Conservation (phyloP, 2,329 filamentous ascomycete genomes). For the Colletotrichum caudatum region DNA sequence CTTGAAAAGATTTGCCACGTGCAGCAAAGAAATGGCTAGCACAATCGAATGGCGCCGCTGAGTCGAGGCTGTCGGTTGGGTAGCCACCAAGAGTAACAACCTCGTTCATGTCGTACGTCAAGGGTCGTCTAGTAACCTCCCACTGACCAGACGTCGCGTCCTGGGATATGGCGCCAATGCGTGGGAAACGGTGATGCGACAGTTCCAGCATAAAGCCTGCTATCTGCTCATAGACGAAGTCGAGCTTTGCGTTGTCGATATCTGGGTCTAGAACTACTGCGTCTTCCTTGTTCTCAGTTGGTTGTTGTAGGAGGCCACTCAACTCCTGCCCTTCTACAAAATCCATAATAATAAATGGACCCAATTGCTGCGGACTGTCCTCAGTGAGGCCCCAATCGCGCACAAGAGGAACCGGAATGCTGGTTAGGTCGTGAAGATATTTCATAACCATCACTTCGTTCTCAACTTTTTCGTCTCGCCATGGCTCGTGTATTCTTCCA, state of each 20-base stretch:
- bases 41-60: constrained; percentile 47
- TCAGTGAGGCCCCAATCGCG: constrained; percentile 46
- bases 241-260: constrained; percentile 44
- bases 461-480: constrained; percentile 50
- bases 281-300: constrained; percentile 45
- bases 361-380: constrained; percentile 49
- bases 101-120: constrained; percentile 58
- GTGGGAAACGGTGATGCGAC: constrained; percentile 46
- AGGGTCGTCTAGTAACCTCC: constrained; percentile 49
- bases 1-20: constrained; percentile 46
- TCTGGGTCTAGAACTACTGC: constrained; percentile 40
- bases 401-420: constrained; percentile 48
- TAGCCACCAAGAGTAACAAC: constrained; percentile 49
- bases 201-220: constrained; percentile 48
- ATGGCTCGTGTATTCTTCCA: constrained; percentile 43
- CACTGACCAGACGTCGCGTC: constrained; percentile 45
- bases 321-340: constrained; percentile 47
- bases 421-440: constrained; percentile 47
- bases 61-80: constrained; percentile 46
- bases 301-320: constrained; percentile 45
- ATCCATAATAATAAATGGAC: constrained; percentile 52
- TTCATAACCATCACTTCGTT: constrained; percentile 48
- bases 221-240: constrained; percentile 46
- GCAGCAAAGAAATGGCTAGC: constrained; percentile 32
- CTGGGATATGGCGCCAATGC: constrained; percentile 52